phyloP scores from a whole-genome alignment of 2,329 filamentous ascomycete species.

The Trichoderma atrobrunneum region DNA sequence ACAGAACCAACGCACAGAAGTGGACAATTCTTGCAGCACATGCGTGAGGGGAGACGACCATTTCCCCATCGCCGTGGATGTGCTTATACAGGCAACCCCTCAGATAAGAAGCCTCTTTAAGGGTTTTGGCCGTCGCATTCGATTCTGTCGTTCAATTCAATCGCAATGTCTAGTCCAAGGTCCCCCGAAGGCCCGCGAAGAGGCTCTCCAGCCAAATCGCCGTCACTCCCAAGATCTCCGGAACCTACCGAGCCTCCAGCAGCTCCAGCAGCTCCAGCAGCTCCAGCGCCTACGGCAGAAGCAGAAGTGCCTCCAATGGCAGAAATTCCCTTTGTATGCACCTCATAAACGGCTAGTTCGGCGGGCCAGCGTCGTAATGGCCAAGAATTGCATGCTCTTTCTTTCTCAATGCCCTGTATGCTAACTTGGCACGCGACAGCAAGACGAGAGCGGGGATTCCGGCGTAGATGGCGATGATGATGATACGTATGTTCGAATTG shows the following conservation, averaged over 20 bases:
- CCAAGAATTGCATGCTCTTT: not conserved
- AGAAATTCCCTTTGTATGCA: slow-evolving; percentile 14
- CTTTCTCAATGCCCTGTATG: not conserved
- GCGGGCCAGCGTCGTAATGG: not conserved
- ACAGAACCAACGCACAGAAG: not conserved
- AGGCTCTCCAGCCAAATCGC: not conserved
- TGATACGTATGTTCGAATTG: not conserved
- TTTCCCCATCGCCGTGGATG: not conserved
- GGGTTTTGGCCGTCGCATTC: not conserved
- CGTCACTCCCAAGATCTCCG: not conserved
- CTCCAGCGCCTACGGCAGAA: not conserved
- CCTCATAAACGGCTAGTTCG: not conserved
- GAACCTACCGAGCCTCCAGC: not conserved
- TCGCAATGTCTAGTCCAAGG: slow-evolving; percentile 1
- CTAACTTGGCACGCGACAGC: not conserved
- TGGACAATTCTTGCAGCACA: not conserved
- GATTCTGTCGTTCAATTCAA: not conserved
- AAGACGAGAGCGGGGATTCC: not conserved
- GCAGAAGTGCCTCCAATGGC: not conserved
- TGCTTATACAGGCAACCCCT: not conserved
- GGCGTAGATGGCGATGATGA: not conserved
- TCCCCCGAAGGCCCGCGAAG: not conserved
- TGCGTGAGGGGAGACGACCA: not conserved
- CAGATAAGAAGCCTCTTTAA: not conserved
- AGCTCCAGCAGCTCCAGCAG: no score